Base-by-base conservation (phyloP, 805 yeast species). In the Yarrowia keelungensis region DNA sequence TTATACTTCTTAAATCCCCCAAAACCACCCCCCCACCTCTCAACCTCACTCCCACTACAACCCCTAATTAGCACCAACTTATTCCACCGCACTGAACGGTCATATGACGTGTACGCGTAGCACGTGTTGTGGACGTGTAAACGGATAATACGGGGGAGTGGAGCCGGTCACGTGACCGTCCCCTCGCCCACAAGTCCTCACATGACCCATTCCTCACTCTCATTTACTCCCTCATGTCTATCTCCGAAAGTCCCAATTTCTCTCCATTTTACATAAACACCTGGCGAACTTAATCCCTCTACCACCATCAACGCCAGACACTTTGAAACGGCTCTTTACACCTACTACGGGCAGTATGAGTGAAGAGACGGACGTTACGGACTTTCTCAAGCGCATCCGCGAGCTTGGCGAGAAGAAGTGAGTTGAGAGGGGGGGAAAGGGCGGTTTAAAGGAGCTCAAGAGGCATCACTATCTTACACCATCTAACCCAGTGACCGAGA, bases 391-490 rank as follows among this genome's bases (percentile, higher is more conserved):
- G 35, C 72, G 77, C 36, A 71, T 75, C 42, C 72, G 73, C 41
- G 76, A 75, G 67, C 70, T 75, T 15, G 77, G 74, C 10, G 76
- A 74, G 69, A 75, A 75, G 54, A 75, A 75, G 75, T 73, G 70
- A 68, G 75, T 8, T 15, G 16, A 14, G 10, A 15, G 11, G 46
- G n/a, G 15, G n/a, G n/a, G n/a, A n/a, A n/a, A n/a, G n/a, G n/a
- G n/a, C n/a, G n/a, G n/a, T n/a, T n/a, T n/a, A n/a, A n/a, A n/a
- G n/a, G n/a, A n/a, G n/a, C n/a, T n/a, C n/a, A n/a, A n/a, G n/a
- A n/a, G n/a, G n/a, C n/a, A n/a, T n/a, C n/a, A n/a, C n/a, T n/a
- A n/a, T n/a, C n/a, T n/a, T n/a, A 32, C 36, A 15, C 32, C 5
- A 50, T 12, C 43, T 41, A 65, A 59, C 59, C 14, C 43, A 73